Evolutionary conservation across 257 asterid species (phyloP), one percentile per base, ranked within the genome.

Genomic region (Cinchona pubescens): DNA sequence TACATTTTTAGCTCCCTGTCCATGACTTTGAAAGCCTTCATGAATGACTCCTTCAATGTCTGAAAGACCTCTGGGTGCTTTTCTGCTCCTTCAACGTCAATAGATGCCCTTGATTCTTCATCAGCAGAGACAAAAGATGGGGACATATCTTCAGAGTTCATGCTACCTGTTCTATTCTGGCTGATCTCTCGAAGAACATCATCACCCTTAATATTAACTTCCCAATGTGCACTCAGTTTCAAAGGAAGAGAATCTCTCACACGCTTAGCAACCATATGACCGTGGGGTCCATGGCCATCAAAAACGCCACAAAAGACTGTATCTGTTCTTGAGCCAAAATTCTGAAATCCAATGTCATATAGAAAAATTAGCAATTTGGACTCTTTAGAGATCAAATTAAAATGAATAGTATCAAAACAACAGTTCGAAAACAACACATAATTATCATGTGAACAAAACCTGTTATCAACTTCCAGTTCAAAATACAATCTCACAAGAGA

Each of bases 241-340:
- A 85, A 81, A 27, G 97, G 98, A 78, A 94, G 97, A 71, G 89
- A 85, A 83, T 94, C 98, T 83, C 97, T 78, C 56, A 94, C 98
- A 75, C 89, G 85, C 82, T 80, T 94, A 25, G 98, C 98, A 65
- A 94, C 98, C 94, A 92, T 61, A 82, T 94, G 98, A 72, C 98
- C 97, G 5, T 86, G 85, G 25, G 98, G 98, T 61, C 97, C 98
- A 14, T 94, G 97, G 13, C 96, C 98, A 79, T 90, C 97, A 78
- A 94, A 94, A 43, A 94, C 94, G 66, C 98, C 97, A 82, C 98
- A 94, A 87, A 94, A 90, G 64, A 94, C 88, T 0, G 96, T 90
- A 85, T 92, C 98, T 38, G 85, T 84, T 86, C 97, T 92, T 66
- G 92, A 86, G 66, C 92, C 97, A 74, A 94, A 94, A 82, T 94